Conservation (phyloP, 176 grass and related monocot genomes). For the Chloris gayana region DNA sequence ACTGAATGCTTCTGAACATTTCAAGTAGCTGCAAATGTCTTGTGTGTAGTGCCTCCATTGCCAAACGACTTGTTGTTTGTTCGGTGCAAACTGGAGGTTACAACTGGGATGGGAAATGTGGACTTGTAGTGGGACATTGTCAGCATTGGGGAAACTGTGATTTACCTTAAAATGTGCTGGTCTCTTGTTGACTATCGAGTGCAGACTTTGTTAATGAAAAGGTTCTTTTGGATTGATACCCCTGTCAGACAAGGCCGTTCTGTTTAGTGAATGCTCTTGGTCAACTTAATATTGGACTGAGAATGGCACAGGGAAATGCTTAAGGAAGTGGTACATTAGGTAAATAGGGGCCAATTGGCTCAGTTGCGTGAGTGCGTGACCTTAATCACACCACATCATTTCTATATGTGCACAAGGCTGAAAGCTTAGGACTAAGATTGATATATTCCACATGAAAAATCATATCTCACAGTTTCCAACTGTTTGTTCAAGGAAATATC, state of each 20-base stretch:
- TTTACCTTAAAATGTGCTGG: background rate
- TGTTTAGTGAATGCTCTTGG: background rate
- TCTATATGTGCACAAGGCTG: background rate
- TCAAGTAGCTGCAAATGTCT: background rate
- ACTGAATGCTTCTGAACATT: background rate
- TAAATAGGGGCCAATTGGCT: background rate
- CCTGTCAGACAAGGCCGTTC: background rate
- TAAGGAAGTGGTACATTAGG: background rate
- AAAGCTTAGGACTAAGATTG: background rate
- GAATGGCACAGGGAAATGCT: background rate
- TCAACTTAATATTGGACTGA: background rate
- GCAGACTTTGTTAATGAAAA: background rate
- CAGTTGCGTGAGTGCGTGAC: background rate
- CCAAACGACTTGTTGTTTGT: background rate
- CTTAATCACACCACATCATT: background rate
- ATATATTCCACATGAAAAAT: background rate
- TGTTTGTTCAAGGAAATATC: background rate
- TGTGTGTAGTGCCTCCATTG: background rate
- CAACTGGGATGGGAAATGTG: background rate
- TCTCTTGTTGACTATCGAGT: background rate
- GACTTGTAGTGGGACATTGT: background rate
- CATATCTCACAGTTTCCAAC: background rate
- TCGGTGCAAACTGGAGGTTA: background rate
- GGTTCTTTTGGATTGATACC: background rate
- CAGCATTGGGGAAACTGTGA: background rate